Conservation (phyloP, 805 yeast species). For the Yamadazyma paraphyllophila region DNA sequence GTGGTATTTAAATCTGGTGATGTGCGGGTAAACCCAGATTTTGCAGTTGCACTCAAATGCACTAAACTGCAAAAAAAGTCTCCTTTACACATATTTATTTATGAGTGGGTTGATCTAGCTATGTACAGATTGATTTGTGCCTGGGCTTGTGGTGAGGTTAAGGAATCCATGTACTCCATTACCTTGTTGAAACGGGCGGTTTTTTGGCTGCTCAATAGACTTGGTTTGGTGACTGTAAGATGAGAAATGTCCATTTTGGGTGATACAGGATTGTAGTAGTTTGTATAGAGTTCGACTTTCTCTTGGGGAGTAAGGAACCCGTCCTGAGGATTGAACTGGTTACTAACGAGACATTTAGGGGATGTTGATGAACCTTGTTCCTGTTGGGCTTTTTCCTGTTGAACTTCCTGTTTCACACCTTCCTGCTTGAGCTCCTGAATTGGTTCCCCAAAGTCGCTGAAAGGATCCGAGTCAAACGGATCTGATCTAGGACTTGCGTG, state of each 20-base stretch:
- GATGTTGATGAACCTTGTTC: too few species aligned
- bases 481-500: not conserved
- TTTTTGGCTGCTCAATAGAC: constrained; percentile 4
- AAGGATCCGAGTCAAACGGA: not conserved
- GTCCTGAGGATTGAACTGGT: constrained; percentile 23
- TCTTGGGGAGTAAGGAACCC: constrained; percentile 43
- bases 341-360: constrained; percentile 14
- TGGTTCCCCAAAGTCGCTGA: constrained; percentile 2
- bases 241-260: constrained; percentile 16
- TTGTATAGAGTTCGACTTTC: constrained; percentile 39
- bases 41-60: not conserved
- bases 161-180: constrained; percentile 2
- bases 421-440: not conserved
- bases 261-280: constrained; percentile 27
- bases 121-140: constrained; percentile 1
- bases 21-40: constrained; percentile 10
- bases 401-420: too few species aligned
- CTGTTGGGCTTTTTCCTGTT: too few species aligned
- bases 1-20: constrained; percentile 1
- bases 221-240: constrained; percentile 17
- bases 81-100: not conserved
- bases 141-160: constrained; percentile 2
- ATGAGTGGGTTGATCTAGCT: not conserved
- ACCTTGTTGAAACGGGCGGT: constrained; percentile 7
- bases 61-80: not conserved